Base-by-base conservation (phyloP, 2,329 filamentous ascomycete species). In the Parafenestella ontariensis region DNA sequence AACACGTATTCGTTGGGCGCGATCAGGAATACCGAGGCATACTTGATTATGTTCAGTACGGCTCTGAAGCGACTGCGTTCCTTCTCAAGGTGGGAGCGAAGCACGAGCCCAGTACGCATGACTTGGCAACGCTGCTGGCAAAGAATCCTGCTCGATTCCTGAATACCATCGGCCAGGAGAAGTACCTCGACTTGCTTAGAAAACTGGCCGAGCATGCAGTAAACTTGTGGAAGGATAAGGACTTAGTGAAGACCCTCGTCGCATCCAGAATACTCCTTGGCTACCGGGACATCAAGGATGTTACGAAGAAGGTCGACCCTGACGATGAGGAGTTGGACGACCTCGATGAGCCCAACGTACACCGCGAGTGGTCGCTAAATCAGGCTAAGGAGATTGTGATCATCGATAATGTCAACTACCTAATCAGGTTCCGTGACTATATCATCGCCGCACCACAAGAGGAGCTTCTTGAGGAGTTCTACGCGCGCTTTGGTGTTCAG, bases 11-110 rank as follows among this genome's bases (percentile, higher is more conserved):
- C 72, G 82, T 99, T 2, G 95, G 95, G 8, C 81, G 84, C 29
- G 81, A 83, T 47, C 79, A 85, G 50, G 83, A 88, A 62, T 99
- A 96, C 67, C 89, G 87, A 10, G 90, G 96, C 28, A 96, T 99
- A 28, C 96, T 99, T 63, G 92, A 98, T 71, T 99, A 97, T 75
- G 93, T 98, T 13, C 91, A 98, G 72, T 99, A 97, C 77, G 92
- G 94, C 0, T 79, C 83, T 29, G 88, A 94, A 70, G 94, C 91
- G 2, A 98, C 98, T 68, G 82, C 89, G 0, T 99, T 99, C 68
- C 79, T 99, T 17, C 85, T 92, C 65, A 90, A 91, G 58, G 91
- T 93, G 61, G 95, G 95, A 9, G 94, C 92, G 2, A 97, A 96
- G 76, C 88, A 86, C 59, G 94, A 99, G 74, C 95, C 95, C 3